Percentiles rank a stretch among this genome's conserved stretches.
phyloP scores from a whole-genome alignment of 2,329 filamentous ascomycete genomes.

The Basipetospora chlamydospora region DNA sequence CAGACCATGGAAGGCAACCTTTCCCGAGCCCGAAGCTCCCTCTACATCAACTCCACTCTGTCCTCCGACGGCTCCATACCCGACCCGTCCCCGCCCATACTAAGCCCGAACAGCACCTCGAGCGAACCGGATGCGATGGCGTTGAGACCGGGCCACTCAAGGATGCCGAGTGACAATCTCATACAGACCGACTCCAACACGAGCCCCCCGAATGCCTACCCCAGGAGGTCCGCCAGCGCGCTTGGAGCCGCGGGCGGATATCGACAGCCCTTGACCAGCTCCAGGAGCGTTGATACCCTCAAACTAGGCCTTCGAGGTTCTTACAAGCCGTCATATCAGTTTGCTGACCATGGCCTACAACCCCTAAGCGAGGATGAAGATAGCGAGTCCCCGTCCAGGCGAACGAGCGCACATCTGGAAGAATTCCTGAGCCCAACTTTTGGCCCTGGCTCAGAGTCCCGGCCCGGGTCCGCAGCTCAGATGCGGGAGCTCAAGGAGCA shows the following conservation, averaged over 20 bases:
- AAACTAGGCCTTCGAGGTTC: slow-evolving; percentile 10
- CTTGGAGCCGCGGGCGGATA: slow-evolving; percentile 44
- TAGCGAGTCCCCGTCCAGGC: slow-evolving; percentile 14
- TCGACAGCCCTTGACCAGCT: slow-evolving; percentile 30
- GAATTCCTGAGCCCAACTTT: slow-evolving; percentile 29
- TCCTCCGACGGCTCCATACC: slow-evolving; percentile 28
- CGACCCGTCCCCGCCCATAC: slow-evolving; percentile 35
- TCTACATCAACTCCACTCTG: slow-evolving; percentile 30
- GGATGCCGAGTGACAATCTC: slow-evolving; percentile 45
- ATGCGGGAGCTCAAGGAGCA: slow-evolving; percentile 66
- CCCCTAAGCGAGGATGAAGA: slow-evolving; percentile 39
- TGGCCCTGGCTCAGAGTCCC: slow-evolving; percentile 29
- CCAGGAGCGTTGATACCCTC: slow-evolving; percentile 28
- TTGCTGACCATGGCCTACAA: slow-evolving; percentile 31
- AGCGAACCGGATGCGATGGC: slow-evolving; percentile 14
- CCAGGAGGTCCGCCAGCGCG: slow-evolving; percentile 50
- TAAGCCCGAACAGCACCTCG: slow-evolving; percentile 16
- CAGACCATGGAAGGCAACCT: slow-evolving; percentile 92
- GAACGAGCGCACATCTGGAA: slow-evolving; percentile 16
- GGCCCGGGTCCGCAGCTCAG: slow-evolving; percentile 59
- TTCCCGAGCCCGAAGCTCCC: slow-evolving; percentile 57
- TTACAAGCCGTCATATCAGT: slow-evolving; percentile 23
- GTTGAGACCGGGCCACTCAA: slow-evolving; percentile 29
- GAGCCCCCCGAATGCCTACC: slow-evolving; percentile 13
- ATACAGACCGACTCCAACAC: slow-evolving; percentile 14